These are phyloP conservation scores for Spergularia bocconei DNA, from an alignment of 148 eudicot species.

Conservation along the genomic window DNA sequence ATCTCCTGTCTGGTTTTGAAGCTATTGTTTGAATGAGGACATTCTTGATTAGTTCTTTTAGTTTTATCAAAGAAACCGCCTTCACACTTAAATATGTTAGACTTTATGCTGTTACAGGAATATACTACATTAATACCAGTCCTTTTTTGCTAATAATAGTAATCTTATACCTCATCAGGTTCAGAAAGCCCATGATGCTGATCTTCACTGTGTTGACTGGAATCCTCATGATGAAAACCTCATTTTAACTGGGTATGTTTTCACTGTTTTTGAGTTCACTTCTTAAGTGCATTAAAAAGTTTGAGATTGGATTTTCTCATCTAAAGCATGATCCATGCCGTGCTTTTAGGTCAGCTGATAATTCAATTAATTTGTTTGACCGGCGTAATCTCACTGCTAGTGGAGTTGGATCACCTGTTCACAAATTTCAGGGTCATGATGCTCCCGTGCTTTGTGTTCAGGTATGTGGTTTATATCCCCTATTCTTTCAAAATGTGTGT, in stretches of 20 bases:
- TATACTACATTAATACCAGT: background rate
- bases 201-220: conserved; percentile 98
- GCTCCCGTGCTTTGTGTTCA: conserved; percentile 85
- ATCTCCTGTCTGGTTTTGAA: too few species aligned
- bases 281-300: too few species aligned
- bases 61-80: too few species aligned
- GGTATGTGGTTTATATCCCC: conserved; percentile 33
- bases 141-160: conserved; percentile 17
- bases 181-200: conserved; percentile 90
- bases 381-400: conserved; percentile 67
- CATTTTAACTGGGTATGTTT: conserved; percentile 80
- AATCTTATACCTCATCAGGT: conserved; percentile 44
- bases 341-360: conserved; percentile 78
- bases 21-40: too few species aligned
- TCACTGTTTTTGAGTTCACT: conserved; percentile 6
- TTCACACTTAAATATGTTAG: background rate
- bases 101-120: background rate
- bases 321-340: background rate
- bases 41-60: too few species aligned
- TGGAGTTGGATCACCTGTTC: conserved; percentile 79
- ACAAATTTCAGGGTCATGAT: conserved; percentile 71
- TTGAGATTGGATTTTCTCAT: too few species aligned
- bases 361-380: conserved; percentile 83
- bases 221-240: conserved; percentile 75
- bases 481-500: background rate